A percentile compares a stretch with the other conserved stretches of the same genome.
Evolutionary conservation across 306 rosid species (phyloP).

Genomic region (Styphnolobium japonicum): DNA sequence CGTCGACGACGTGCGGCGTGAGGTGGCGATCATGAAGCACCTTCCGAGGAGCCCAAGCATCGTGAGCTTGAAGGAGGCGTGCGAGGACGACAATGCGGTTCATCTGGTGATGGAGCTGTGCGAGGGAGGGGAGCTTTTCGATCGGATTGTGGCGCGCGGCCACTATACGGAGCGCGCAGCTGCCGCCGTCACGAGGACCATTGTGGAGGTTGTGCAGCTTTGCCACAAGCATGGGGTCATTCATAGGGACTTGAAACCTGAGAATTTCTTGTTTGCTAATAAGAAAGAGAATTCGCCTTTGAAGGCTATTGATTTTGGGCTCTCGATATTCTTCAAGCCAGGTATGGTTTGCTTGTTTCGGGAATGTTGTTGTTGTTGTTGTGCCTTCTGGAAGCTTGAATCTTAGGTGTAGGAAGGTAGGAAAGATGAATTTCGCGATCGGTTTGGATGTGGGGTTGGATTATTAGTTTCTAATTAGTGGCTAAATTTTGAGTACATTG

Average conservation of each 20-base stretch:
- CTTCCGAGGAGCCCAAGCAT: constrained; percentile 80
- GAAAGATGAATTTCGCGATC: not conserved
- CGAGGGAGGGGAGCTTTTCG: constrained; percentile 97
- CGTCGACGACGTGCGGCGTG: constrained; percentile 88
- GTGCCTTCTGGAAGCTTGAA: not conserved
- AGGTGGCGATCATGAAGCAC: constrained; percentile 97
- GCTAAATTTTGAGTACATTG: not conserved
- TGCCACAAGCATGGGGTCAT: constrained; percentile 97
- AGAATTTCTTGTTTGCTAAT: constrained; percentile 89
- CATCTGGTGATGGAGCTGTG: constrained; percentile 98
- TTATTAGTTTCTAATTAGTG: not conserved
- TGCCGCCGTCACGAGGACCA: constrained; percentile 74
- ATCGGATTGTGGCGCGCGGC: constrained; percentile 96
- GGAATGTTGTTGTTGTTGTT: not conserved
- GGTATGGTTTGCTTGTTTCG: no score
- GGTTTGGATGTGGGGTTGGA: not conserved
- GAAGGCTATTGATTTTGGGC: constrained; percentile 94
- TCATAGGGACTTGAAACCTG: constrained; percentile 94
- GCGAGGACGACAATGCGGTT: constrained; percentile 95
- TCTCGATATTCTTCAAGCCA: constrained; percentile 96
- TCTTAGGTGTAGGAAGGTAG: not conserved
- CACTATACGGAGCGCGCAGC: constrained; percentile 96
- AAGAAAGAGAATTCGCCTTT: constrained; percentile 99
- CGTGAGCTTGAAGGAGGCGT: constrained; percentile 85
- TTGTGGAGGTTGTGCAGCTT: constrained; percentile 91